A percentile compares a stretch with the other conserved stretches of the same genome.
Evolutionary conservation across 164 flowering plant genomes (phyloP).

Genomic region (Cinnamomum chago): DNA sequence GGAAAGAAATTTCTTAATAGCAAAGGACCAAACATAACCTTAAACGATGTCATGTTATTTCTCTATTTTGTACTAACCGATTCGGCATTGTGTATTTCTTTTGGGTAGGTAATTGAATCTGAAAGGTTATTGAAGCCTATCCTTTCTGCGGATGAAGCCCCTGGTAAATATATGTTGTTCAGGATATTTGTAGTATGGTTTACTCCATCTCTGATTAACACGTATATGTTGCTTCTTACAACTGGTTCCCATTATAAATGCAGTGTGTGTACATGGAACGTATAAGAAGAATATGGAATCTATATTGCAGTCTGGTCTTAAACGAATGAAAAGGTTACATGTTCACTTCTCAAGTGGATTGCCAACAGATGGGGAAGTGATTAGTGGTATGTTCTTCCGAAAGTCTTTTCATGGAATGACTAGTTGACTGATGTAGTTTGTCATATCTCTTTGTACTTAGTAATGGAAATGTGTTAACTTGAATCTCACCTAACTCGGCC

Average conservation of each 20-base stretch:
- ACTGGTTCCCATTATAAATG: conserved; percentile 10
- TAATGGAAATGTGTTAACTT: neutral
- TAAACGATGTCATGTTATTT: neutral
- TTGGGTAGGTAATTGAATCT: conserved; percentile 64
- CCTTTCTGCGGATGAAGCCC: conserved; percentile 71
- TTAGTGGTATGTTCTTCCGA: conserved; percentile 58
- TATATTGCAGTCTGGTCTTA: conserved; percentile 77
- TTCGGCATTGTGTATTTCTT: conserved; percentile 1
- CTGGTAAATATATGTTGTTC: conserved; percentile 34
- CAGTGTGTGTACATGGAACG: conserved; percentile 96
- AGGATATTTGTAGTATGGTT: neutral
- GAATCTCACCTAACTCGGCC: neutral
- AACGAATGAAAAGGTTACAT: conserved; percentile 84
- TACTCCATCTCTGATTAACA: neutral
- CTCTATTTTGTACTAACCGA: neutral
- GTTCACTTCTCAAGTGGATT: conserved; percentile 89
- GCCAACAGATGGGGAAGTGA: conserved; percentile 77
- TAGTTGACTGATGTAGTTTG: neutral
- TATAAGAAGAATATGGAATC: conserved; percentile 74
- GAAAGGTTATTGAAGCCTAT: conserved; percentile 80
- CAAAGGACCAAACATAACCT: neutral
- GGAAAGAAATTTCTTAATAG: neutral
- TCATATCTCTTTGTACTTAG: neutral
- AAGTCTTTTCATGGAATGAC: neutral
- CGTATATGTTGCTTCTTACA: neutral